Percentiles rank a stretch among this genome's conserved stretches.
phyloP scores from a whole-genome alignment of 257 asterid genomes.

The Lycium ferocissimum region DNA sequence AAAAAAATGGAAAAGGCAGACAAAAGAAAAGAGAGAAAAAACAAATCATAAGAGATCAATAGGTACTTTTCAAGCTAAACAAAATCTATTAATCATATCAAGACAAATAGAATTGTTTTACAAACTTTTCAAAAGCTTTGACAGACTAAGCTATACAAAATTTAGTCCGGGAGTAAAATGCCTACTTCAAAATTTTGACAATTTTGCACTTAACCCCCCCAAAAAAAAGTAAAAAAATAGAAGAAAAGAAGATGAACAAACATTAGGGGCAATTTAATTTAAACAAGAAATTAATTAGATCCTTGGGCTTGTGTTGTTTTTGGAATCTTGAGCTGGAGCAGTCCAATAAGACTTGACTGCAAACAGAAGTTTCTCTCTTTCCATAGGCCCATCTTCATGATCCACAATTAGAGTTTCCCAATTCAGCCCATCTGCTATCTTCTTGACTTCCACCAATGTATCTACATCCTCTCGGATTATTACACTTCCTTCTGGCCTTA shows the following conservation, averaged over 20 bases:
- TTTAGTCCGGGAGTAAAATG: background rate
- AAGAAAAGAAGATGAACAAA: background rate
- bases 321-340: constrained; percentile 49
- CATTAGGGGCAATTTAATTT: background rate
- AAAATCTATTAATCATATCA: background rate
- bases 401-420: constrained; percentile 83
- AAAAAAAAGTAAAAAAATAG: background rate
- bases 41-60: background rate
- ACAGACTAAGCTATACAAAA: background rate
- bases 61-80: background rate
- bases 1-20: background rate
- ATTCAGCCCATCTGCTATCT: constrained; percentile 66
- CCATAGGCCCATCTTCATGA: constrained; percentile 85
- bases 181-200: background rate
- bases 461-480: constrained; percentile 83
- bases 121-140: background rate
- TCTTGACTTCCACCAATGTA: constrained; percentile 63
- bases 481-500: constrained; percentile 85
- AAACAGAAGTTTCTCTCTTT: constrained; percentile 74
- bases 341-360: constrained; percentile 82
- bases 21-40: background rate
- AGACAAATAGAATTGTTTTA: constrained; percentile 8
- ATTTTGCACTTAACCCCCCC: background rate
- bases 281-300: constrained; percentile 16
- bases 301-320: background rate